Base-by-base conservation (phyloP, 192 early-diverging fungal genomes). In the Helicostylum pulchrum region DNA sequence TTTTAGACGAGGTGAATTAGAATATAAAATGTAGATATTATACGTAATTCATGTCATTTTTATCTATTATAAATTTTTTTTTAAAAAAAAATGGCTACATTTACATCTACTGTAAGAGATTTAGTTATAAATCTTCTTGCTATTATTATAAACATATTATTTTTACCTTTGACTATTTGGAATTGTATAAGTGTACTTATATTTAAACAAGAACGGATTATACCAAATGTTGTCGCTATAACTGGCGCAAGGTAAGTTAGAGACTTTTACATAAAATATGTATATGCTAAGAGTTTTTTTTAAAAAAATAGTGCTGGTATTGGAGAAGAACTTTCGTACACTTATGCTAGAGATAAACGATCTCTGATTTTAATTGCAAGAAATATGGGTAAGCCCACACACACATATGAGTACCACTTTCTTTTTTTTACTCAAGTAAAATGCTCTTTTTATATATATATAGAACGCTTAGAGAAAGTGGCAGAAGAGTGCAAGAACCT, bases 231-330 rank as follows among this genome's bases (percentile, higher is more conserved):
- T 7, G 60, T 62, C 17, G 60, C 60, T 36, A 62, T 62, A 23
- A 62, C 60, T 19, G 60, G 60, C 7, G 60, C 60, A 49, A 62
- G 26, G 60, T 62, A 62, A 62, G 32, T 4, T 17, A 17, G 32
- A 26, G 26, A 26, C 26, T 26, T 26, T 26, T 26, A 26, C 26
- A 26, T 26, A 26, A 2, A 26, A 26, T 26, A 26, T 26, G 2
- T 26, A 26, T 26, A 2, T 2, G 2, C 26, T 2, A 26, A 26
- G 26, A 2, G 26, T 2, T 26, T 2, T 26, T 26, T 26, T 26
- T 0, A 26, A 26, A 26, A 26, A 11, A 11, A 20, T 32, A 62
- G 60, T 39, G 14, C 60, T 34, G 60, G 60, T 49, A 62, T 62
- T 19, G 60, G 60, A 8, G 60, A 62, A 62, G 60, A 15, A 7